A percentile compares a stretch with the other conserved stretches of the same genome.
These are phyloP conservation scores for Polytrichum formosum DNA, from an alignment of 225 moss, liverwort and hornwort species.

Conservation along the genomic window DNA sequence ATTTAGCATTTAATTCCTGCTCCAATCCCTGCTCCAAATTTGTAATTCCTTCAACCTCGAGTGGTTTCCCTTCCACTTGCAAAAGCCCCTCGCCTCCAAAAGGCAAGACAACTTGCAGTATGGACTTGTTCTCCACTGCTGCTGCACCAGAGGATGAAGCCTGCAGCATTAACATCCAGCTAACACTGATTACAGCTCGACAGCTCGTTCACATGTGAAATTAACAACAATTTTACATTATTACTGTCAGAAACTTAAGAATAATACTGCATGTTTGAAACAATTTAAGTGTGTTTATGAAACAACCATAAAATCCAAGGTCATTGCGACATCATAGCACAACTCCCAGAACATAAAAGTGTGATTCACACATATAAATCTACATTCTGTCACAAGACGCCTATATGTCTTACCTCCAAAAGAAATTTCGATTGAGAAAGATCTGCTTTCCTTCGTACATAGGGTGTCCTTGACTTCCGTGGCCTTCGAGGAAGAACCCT, in stretches of 20 bases:
- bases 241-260: no score
- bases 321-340: no score
- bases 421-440: background rate
- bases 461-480: slow-evolving; percentile 28
- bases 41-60: slow-evolving; percentile 12
- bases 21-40: slow-evolving; percentile 28
- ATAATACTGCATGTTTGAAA: no score
- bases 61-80: slow-evolving; percentile 29
- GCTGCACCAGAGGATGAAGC: slow-evolving; percentile 42
- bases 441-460: slow-evolving; percentile 20
- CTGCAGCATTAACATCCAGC: slow-evolving; percentile 36
- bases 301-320: no score
- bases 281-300: no score
- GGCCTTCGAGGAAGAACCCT: slow-evolving; percentile 47
- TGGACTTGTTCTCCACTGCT: slow-evolving; percentile 3
- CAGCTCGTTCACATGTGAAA: no score
- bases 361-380: no score
- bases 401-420: background rate
- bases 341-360: no score
- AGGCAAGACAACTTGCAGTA: slow-evolving; percentile 2
- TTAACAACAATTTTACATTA: no score
- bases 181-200: background rate
- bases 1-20: slow-evolving; percentile 8
- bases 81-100: slow-evolving; percentile 18
- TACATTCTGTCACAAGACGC: no score